Evolutionary conservation across 176 grass and related monocot species (phyloP).

Genomic region (Musa troglodytarum): DNA sequence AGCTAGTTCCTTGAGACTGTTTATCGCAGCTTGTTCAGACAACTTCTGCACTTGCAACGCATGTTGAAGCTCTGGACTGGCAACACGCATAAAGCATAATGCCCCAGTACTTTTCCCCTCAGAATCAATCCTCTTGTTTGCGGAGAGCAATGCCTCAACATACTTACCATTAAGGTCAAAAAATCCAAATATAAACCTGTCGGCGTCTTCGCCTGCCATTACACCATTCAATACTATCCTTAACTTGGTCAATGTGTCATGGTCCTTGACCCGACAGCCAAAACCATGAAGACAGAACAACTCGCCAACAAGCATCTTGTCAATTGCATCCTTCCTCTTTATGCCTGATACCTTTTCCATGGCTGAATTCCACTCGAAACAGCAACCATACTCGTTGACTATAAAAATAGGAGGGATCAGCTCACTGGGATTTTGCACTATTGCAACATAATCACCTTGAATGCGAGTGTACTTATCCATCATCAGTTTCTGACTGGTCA

Average conservation of each 20-base stretch:
- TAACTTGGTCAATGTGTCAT: conserved; percentile 65
- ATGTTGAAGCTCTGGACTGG: conserved; percentile 87
- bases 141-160: conserved; percentile 72
- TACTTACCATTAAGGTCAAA: conserved; percentile 57
- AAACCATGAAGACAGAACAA: conserved; percentile 68
- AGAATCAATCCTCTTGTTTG: conserved; percentile 65
- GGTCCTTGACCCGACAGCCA: conserved; percentile 80
- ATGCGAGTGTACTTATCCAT: conserved; percentile 90
- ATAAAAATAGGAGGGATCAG: conserved; percentile 98
- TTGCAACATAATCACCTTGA: conserved; percentile 82
- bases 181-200: conserved; percentile 70
- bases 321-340: conserved; percentile 61
- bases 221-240: conserved; percentile 66
- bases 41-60: conserved; percentile 74
- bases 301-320: conserved; percentile 79
- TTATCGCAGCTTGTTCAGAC: conserved; percentile 69
- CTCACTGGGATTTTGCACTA: conserved; percentile 72
- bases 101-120: conserved; percentile 73
- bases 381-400: conserved; percentile 70
- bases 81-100: conserved; percentile 77
- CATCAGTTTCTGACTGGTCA: conserved; percentile 67
- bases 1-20: conserved; percentile 76
- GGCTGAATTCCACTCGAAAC: conserved; percentile 91
- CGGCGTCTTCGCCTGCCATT: conserved; percentile 65
- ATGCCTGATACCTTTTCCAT: conserved; percentile 81